Conservation (phyloP, 2,329 filamentous ascomycete genomes). For the Elsinoe batatas region DNA sequence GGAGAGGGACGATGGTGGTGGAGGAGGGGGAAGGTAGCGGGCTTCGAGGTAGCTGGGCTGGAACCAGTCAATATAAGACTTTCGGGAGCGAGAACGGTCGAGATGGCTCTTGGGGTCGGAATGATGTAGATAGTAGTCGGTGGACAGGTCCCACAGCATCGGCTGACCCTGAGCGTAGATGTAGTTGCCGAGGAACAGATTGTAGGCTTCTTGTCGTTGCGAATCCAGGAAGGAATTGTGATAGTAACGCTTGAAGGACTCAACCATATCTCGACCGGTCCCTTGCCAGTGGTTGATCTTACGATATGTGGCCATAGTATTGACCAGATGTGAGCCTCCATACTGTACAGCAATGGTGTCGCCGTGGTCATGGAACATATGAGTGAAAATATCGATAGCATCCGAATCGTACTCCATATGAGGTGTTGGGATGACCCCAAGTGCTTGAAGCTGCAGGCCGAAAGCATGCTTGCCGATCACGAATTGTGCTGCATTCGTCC, state of each 20-base stretch:
- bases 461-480: constrained; percentile 92
- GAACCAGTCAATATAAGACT: constrained; percentile 82
- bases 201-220: constrained; percentile 97
- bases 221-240: constrained; percentile 97
- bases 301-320: constrained; percentile 98
- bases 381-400: constrained; percentile 88
- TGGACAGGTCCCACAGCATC: constrained; percentile 92
- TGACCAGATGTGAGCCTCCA: constrained; percentile 91
- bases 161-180: constrained; percentile 78
- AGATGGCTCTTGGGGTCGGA: constrained; percentile 68
- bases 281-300: constrained; percentile 99
- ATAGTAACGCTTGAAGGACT: constrained; percentile 98
- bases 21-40: constrained; percentile 46
- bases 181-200: constrained; percentile 93
- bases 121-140: constrained; percentile 94
- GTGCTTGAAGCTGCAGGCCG: constrained; percentile 80
- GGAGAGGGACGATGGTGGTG: constrained; percentile 23
- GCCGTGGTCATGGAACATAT: constrained; percentile 94
- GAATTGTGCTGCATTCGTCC: constrained; percentile 95
- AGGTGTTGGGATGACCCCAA: constrained; percentile 73
- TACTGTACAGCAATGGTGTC: constrained; percentile 98
- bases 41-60: constrained; percentile 61
- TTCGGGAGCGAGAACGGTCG: constrained; percentile 42
- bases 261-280: constrained; percentile 95
- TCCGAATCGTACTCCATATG: constrained; percentile 89